phyloP scores from a whole-genome alignment of 352 stramenopile genomes.

The Phytophthora sansomeana region DNA sequence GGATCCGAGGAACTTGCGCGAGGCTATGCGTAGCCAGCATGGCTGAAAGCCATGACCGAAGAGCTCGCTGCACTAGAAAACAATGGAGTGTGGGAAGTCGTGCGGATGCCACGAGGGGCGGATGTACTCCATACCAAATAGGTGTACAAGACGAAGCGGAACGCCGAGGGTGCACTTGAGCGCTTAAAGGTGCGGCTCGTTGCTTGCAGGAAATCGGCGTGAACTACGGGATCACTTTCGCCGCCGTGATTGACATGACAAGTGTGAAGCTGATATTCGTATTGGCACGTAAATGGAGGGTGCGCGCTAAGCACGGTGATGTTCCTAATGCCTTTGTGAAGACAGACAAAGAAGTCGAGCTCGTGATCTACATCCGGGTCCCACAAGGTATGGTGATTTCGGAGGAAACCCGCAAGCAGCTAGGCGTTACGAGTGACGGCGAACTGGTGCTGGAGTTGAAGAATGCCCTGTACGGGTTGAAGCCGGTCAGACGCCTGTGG shows the following conservation, averaged over 20 bases:
- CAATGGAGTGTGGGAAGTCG: too few species aligned
- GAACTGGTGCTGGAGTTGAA: slow-evolving; percentile 25
- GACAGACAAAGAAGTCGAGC: slow-evolving; percentile 16
- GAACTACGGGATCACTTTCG: neutral
- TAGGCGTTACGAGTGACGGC: neutral
- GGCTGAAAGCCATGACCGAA: too few species aligned
- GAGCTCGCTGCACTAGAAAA: too few species aligned
- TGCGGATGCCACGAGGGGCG: too few species aligned
- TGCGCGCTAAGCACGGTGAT: slow-evolving; percentile 33
- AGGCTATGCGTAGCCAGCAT: too few species aligned
- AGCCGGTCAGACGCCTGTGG: slow-evolving; percentile 45
- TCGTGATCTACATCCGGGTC: slow-evolving; percentile 32
- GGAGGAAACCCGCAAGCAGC: too few species aligned
- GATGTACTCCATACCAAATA: neutral
- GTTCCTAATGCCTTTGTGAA: slow-evolving; percentile 42
- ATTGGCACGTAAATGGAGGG: slow-evolving; percentile 14
- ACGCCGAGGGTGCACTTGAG: neutral
- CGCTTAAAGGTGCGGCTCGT: neutral
- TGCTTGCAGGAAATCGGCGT: neutral
- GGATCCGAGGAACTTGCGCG: too few species aligned
- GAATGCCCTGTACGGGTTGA: slow-evolving; percentile 42
- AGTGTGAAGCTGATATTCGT: slow-evolving; percentile 31
- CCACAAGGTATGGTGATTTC: slow-evolving; percentile 33
- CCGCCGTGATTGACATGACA: neutral
- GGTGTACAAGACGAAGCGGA: neutral